Evolutionary conservation across 805 yeast species (phyloP).

Genomic region (Candida sithepensis): DNA sequence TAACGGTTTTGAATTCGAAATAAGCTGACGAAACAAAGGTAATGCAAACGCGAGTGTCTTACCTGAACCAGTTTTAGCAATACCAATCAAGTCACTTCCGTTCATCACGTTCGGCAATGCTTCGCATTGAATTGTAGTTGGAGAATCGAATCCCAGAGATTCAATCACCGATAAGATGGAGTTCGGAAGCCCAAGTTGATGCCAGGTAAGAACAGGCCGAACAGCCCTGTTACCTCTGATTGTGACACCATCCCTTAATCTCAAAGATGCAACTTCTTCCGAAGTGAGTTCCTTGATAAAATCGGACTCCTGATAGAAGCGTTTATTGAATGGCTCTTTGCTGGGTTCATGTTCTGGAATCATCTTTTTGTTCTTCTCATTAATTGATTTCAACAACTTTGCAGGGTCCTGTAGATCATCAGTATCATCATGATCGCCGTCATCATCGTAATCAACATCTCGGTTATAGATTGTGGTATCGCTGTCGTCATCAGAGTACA

Average conservation of each 20-base stretch:
- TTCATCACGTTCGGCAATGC: conserved; percentile 88
- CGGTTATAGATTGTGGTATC: conserved; percentile 6
- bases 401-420: conserved; percentile 26
- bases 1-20: conserved; percentile 46
- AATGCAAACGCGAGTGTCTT: conserved; percentile 85
- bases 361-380: conserved; percentile 47
- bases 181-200: conserved; percentile 74
- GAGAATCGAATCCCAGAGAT: conserved; percentile 49
- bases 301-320: conserved; percentile 59
- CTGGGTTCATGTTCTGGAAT: conserved; percentile 47
- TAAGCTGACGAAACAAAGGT: conserved; percentile 81
- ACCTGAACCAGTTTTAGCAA: conserved; percentile 96
- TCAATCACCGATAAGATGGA: conserved; percentile 51
- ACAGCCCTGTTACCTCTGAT: conserved; percentile 58
- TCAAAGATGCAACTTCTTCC: conserved; percentile 52
- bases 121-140: conserved; percentile 89
- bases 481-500: not conserved
- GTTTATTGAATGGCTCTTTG: conserved; percentile 50
- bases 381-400: conserved; percentile 36
- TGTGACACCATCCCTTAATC: conserved; percentile 63
- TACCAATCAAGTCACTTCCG: conserved; percentile 87
- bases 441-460: not conserved
- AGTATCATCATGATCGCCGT: conserved; percentile 2
- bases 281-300: conserved; percentile 45
- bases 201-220: conserved; percentile 72